Conservation (phyloP, 2,329 filamentous ascomycete species). For the Claviceps purpurea region DNA sequence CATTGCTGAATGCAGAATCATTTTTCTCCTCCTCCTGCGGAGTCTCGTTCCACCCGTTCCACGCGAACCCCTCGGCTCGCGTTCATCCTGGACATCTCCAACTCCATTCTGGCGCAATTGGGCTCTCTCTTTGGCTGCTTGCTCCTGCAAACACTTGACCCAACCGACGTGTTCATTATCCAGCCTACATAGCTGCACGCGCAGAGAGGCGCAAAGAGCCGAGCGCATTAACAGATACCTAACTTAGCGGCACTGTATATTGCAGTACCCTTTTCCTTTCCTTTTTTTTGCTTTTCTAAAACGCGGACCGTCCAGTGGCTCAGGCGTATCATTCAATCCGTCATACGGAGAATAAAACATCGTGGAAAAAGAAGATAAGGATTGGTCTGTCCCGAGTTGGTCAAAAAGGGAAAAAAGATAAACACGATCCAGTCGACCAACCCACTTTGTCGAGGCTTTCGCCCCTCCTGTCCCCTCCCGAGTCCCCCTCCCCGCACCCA, state of each 20-base stretch:
- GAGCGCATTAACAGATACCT: background rate
- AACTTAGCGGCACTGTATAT: no score
- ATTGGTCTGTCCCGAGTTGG: background rate
- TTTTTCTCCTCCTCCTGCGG: background rate
- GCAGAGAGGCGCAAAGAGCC: background rate
- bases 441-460: constrained; percentile 4
- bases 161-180: no score
- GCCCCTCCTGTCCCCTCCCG: constrained; percentile 3
- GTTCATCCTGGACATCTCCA: background rate
- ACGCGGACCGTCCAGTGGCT: no score
- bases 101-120: background rate
- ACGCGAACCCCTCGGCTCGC: background rate
- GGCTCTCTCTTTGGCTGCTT: background rate
- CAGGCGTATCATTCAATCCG: background rate
- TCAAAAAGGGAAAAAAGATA: constrained; percentile 1
- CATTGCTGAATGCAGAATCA: background rate
- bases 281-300: background rate
- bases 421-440: constrained; percentile 4
- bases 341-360: background rate
- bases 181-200: background rate
- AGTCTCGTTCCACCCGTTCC: background rate
- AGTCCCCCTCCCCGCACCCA: constrained; percentile 4
- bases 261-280: background rate
- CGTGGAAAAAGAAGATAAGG: background rate
- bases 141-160: background rate